Evolutionary conservation across 2,329 filamentous ascomycete genomes (phyloP).

Genomic region (Aspergillus spinulosporus): DNA sequence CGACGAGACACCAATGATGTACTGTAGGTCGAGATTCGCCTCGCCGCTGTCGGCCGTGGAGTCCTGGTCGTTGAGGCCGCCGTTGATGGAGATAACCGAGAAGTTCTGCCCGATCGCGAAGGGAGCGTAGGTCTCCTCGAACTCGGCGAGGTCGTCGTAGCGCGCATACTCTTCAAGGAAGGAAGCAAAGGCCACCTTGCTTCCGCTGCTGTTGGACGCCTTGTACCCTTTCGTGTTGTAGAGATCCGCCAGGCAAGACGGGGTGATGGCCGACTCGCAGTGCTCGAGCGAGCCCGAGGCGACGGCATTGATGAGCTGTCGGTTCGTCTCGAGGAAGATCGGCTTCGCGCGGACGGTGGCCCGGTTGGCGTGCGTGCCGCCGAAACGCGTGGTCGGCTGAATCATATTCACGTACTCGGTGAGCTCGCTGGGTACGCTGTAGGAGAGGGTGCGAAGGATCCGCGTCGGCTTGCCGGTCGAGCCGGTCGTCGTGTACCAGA

Average conservation of each 20-base stretch:
- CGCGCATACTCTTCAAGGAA: conserved; percentile 53
- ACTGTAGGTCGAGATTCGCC: conserved; percentile 54
- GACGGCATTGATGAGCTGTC: conserved; percentile 21
- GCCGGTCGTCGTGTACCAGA: conserved; percentile 37
- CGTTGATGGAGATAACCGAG: conserved; percentile 45
- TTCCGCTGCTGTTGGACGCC: conserved; percentile 37
- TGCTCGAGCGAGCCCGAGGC: conserved; percentile 28
- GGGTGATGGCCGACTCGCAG: conserved; percentile 49
- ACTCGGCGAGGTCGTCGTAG: conserved; percentile 47
- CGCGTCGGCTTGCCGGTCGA: conserved; percentile 24
- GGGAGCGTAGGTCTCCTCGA: conserved; percentile 42
- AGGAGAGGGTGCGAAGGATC: conserved; percentile 42
- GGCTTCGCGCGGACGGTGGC: conserved; percentile 28
- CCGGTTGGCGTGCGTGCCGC: conserved; percentile 34
- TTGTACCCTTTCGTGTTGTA: conserved; percentile 49
- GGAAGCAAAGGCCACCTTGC: conserved; percentile 48
- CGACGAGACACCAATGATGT: conserved; percentile 47
- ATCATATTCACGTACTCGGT: conserved; percentile 42
- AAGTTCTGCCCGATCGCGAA: conserved; percentile 47
- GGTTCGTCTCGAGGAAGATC: conserved; percentile 20
- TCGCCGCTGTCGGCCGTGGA: conserved; percentile 45
- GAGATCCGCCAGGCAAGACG: conserved; percentile 49
- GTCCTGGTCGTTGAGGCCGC: conserved; percentile 40
- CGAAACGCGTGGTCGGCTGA: conserved; percentile 46
- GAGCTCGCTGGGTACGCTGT: conserved; percentile 41